phyloP scores from a whole-genome alignment of 495 filamentous ascomycete species.

The Penicillium herquei region DNA sequence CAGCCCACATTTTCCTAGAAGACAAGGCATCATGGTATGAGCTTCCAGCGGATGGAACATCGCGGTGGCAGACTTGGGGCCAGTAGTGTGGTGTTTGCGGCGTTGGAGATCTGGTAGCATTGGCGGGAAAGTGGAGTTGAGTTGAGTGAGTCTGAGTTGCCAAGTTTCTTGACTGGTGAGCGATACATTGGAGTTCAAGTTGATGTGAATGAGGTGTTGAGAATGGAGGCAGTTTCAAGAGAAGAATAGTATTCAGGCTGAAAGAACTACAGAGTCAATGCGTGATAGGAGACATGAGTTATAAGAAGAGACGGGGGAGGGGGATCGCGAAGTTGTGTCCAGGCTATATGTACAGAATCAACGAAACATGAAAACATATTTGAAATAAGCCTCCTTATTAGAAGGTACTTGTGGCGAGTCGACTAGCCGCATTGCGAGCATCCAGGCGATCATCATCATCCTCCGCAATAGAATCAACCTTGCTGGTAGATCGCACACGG shows the following conservation, averaged over 20 bases:
- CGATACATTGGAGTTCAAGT: background rate
- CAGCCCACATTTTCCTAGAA: slow-evolving; percentile 28
- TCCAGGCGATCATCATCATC: slow-evolving; percentile 95
- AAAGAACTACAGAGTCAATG: background rate
- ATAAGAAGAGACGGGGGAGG: slow-evolving; percentile 19
- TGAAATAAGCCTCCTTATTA: slow-evolving; percentile 30
- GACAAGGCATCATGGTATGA: slow-evolving; percentile 31
- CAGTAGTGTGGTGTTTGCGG: background rate
- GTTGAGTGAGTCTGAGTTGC: background rate
- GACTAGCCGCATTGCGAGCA: slow-evolving; percentile 89
- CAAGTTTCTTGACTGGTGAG: background rate
- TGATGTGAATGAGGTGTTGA: background rate
- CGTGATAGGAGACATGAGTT: slow-evolving; percentile 3
- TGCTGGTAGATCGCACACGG: slow-evolving; percentile 60
- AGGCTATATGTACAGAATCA: slow-evolving; percentile 30
- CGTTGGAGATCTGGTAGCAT: background rate
- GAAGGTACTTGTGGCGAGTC: slow-evolving; percentile 92
- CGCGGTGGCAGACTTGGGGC: slow-evolving; percentile 1
- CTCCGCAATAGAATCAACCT: slow-evolving; percentile 61
- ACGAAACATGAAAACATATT: slow-evolving; percentile 6
- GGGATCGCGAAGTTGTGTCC: slow-evolving; percentile 28
- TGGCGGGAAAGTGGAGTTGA: background rate
- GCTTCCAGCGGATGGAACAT: slow-evolving; percentile 25
- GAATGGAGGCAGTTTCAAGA: background rate
- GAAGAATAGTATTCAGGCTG: background rate